Conservation (phyloP, 78 protist species). For the Isochrysis galbana region DNA sequence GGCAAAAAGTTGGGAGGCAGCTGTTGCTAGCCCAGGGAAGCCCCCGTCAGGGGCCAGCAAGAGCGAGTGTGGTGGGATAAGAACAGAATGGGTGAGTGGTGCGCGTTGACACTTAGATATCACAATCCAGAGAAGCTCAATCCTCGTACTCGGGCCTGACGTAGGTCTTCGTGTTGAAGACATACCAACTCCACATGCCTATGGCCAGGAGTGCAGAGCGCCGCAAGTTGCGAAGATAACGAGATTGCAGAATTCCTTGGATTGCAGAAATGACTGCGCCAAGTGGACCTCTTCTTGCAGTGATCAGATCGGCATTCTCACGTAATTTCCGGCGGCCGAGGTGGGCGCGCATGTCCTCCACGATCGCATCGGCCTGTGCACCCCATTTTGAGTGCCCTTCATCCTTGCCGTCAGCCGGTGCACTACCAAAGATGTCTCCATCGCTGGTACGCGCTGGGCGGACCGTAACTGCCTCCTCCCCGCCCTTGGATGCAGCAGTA, state of each 20-base stretch:
- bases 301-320: background rate
- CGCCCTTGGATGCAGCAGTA: too few species aligned
- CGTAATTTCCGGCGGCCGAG: background rate
- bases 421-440: too few species aligned
- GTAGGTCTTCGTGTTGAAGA: background rate
- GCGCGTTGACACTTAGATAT: too few species aligned
- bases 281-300: background rate
- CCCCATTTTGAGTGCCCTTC: background rate
- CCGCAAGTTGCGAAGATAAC: background rate
- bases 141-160: background rate
- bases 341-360: background rate
- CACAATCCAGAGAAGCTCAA: too few species aligned
- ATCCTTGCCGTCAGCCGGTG: background rate
- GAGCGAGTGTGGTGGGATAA: too few species aligned
- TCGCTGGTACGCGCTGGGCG: too few species aligned
- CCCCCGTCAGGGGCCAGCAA: too few species aligned
- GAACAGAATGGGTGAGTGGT: too few species aligned
- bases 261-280: background rate
- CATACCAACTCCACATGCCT: background rate
- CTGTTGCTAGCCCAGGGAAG: too few species aligned
- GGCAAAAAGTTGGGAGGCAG: too few species aligned
- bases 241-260: background rate
- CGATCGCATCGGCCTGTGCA: background rate
- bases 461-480: too few species aligned
- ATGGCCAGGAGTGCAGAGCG: too few species aligned